A percentile compares a stretch with the other conserved stretches of the same genome.
These are phyloP conservation scores for Paecilomyces formosus DNA, from an alignment of 2,329 filamentous ascomycete species.

Conservation along the genomic window DNA sequence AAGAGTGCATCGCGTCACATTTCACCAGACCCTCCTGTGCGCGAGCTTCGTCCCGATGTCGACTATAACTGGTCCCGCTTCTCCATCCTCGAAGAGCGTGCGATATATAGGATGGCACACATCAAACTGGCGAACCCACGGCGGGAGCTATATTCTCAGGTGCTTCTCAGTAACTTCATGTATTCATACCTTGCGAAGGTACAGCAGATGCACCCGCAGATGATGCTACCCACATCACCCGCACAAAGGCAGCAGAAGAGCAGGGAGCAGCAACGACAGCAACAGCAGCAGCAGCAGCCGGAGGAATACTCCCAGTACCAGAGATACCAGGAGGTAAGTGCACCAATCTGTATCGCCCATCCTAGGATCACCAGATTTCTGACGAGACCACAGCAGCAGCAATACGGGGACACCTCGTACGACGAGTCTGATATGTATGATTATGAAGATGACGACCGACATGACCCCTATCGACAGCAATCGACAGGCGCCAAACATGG, in stretches of 20 bases:
- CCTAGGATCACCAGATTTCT: conserved; percentile 5
- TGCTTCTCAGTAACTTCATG: conserved; percentile 98
- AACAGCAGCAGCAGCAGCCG: conserved; percentile 29
- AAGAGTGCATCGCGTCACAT: conserved; percentile 66
- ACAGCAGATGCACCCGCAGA: conserved; percentile 95
- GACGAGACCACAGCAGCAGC: conserved; percentile 22
- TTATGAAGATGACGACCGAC: conserved; percentile 38
- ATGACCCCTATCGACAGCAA: conserved; percentile 29
- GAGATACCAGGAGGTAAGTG: conserved; percentile 40
- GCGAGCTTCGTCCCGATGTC: conserved; percentile 71
- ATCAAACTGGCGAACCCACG: conserved; percentile 98
- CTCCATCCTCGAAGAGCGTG: conserved; percentile 87
- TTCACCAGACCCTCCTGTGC: conserved; percentile 72
- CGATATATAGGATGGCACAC: conserved; percentile 97
- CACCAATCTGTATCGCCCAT: neutral
- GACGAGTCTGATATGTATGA: conserved; percentile 48
- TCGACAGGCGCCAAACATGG: conserved; percentile 30
- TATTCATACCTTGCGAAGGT: conserved; percentile 98
- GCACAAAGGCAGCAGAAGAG: conserved; percentile 54
- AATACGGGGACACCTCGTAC: conserved; percentile 35
- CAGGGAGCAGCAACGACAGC: conserved; percentile 36
- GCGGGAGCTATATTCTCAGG: conserved; percentile 84
- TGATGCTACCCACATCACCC: conserved; percentile 75
- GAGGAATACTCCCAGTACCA: conserved; percentile 40
- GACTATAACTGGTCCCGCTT: conserved; percentile 97